Percentiles rank a stretch among this genome's conserved stretches.
These are phyloP conservation scores for Sphenostylis stenocarpa DNA, from an alignment of 306 rosid genomes.

Conservation along the genomic window DNA sequence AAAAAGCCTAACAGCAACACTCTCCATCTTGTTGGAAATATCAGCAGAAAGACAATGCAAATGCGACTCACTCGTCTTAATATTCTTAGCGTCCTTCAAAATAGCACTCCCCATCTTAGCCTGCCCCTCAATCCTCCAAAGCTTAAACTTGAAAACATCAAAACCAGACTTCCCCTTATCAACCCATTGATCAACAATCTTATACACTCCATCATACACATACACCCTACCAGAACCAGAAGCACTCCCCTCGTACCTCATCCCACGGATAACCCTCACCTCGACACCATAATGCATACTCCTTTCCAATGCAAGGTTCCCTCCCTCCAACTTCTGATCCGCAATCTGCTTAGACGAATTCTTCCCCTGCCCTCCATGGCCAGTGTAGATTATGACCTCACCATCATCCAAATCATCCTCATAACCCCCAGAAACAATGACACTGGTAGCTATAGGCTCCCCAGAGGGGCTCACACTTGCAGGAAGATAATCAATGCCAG, in stretches of 20 bases:
- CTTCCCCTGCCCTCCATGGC: conserved; percentile 95
- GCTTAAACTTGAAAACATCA: conserved; percentile 89
- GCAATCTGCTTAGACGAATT: conserved; percentile 56
- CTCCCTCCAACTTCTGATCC: conserved; percentile 82
- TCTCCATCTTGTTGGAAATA: conserved; percentile 65
- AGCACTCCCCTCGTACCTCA: conserved; percentile 52
- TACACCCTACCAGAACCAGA: conserved; percentile 63
- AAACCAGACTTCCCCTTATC: conserved; percentile 95
- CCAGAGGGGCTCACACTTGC: conserved; percentile 72
- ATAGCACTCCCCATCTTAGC: conserved; percentile 77
- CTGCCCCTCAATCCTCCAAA: conserved; percentile 78
- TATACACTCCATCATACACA: conserved; percentile 90
- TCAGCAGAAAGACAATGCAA: conserved; percentile 67
- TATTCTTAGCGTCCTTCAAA: conserved; percentile 57
- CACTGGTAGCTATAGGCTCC: conserved; percentile 91
- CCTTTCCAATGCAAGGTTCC: conserved; percentile 91
- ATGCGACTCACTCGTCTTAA: conserved; percentile 42
- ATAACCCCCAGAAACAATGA: conserved; percentile 91
- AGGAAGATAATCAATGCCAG: conserved; percentile 89
- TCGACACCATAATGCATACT: conserved; percentile 89
- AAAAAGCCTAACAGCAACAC: conserved; percentile 58
- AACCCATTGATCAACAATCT: conserved; percentile 72
- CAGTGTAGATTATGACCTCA: conserved; percentile 74
- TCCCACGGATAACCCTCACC: conserved; percentile 88
- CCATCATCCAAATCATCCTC: conserved; percentile 90